A percentile compares a stretch with the other conserved stretches of the same genome.
Conservation (phyloP, 2,329 filamentous ascomycete species). For the Fusarium sp. region DNA sequence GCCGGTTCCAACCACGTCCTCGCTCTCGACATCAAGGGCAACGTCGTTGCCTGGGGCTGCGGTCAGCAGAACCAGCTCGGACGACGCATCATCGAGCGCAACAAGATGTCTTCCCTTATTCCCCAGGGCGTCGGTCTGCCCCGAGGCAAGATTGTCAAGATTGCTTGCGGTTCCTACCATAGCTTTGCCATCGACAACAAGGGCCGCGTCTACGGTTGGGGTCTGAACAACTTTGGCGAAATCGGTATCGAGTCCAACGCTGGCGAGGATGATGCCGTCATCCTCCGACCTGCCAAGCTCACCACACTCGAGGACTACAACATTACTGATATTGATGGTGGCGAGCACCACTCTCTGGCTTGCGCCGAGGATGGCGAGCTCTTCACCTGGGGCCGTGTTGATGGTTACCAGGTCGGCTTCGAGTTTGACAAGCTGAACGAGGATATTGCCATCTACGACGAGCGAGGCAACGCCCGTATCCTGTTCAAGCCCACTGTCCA, state of each 20-base stretch:
- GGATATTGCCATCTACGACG: conserved; percentile 70
- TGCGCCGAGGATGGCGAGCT: conserved; percentile 67
- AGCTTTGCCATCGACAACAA: conserved; percentile 80
- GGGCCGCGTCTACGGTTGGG: conserved; percentile 82
- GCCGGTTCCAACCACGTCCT: conserved; percentile 78
- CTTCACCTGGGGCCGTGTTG: conserved; percentile 69
- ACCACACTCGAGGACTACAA: conserved; percentile 69
- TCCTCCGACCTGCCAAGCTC: conserved; percentile 78
- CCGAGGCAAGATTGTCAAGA: conserved; percentile 67
- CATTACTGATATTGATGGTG: conserved; percentile 77
- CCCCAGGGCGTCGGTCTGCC: conserved; percentile 67
- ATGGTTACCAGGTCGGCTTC: conserved; percentile 65
- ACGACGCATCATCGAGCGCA: conserved; percentile 70
- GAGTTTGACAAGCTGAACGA: conserved; percentile 60
- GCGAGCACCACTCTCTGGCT: conserved; percentile 78
- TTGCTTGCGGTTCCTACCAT: conserved; percentile 79
- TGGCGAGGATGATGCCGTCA: conserved; percentile 67
- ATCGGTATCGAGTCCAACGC: conserved; percentile 72
- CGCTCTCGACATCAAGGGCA: conserved; percentile 72
- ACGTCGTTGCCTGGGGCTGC: conserved; percentile 77
- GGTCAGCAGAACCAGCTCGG: conserved; percentile 74
- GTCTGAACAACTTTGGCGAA: conserved; percentile 88
- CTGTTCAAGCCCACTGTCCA: conserved; percentile 57
- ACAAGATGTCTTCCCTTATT: conserved; percentile 69
- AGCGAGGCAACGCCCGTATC: conserved; percentile 72